phyloP scores from a whole-genome alignment of 2,329 filamentous ascomycete species.

The Berkeleyomyces rouxiae region DNA sequence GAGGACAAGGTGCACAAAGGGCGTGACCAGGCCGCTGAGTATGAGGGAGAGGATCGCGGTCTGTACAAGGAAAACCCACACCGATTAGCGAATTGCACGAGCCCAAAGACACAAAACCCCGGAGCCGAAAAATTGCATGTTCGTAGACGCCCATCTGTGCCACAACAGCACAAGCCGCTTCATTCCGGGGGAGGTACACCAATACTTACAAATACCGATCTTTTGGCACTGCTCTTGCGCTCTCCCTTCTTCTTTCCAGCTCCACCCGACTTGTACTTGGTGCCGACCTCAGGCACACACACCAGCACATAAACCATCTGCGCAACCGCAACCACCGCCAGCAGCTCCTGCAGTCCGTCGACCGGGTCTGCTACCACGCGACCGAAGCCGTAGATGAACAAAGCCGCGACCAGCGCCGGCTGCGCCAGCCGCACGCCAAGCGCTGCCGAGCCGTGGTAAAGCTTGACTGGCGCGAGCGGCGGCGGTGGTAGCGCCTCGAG shows the following conservation, averaged over 20 bases:
- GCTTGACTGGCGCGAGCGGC: slow-evolving; percentile 5
- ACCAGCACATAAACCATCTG: slow-evolving; percentile 47
- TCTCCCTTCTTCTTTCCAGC: slow-evolving; percentile 35
- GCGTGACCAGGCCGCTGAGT: slow-evolving; percentile 54
- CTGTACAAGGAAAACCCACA: background rate
- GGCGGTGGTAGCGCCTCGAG: background rate
- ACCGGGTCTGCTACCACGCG: slow-evolving; percentile 55
- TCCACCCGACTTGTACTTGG: slow-evolving; percentile 19
- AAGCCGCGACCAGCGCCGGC: slow-evolving; percentile 47
- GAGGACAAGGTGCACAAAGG: slow-evolving; percentile 44
- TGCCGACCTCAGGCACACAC: slow-evolving; percentile 46
- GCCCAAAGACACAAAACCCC: background rate
- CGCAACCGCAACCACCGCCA: slow-evolving; percentile 45
- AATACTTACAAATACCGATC: slow-evolving; percentile 30
- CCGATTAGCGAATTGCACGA: background rate
- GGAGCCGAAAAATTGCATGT: background rate
- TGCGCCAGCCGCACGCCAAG: slow-evolving; percentile 25
- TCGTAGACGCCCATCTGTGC: background rate
- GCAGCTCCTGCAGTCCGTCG: slow-evolving; percentile 39
- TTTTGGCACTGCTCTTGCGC: slow-evolving; percentile 35
- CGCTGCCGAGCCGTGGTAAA: background rate
- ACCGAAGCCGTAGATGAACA: slow-evolving; percentile 44
- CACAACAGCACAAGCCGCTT: background rate
- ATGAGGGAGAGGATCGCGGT: slow-evolving; percentile 24
- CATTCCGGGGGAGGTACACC: background rate